Percentiles rank a stretch among this genome's conserved stretches.
Conservation (phyloP, 345 rosid genomes). For the Rhodomyrtus tomentosa region DNA sequence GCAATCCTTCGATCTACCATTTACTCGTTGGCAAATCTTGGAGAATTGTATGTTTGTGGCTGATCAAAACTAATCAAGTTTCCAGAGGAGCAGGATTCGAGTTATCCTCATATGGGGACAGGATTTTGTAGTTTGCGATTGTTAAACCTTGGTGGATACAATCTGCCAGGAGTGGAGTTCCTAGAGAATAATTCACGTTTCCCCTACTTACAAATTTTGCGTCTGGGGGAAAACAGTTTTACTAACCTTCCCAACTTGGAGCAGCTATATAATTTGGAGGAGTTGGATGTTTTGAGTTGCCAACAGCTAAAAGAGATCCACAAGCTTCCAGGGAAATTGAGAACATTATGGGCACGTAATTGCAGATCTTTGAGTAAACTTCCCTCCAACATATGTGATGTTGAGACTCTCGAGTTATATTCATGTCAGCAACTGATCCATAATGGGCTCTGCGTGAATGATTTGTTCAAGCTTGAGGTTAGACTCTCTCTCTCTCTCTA, state of each 20-base stretch:
- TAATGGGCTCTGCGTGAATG: background rate
- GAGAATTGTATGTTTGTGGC: too few relatives aligned
- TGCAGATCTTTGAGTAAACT: background rate
- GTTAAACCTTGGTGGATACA: background rate
- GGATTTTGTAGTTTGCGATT: background rate
- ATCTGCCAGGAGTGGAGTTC: background rate
- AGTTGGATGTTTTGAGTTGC: background rate
- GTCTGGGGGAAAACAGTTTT: background rate
- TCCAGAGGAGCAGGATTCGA: background rate
- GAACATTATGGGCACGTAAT: fast-evolving
- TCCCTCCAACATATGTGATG: background rate
- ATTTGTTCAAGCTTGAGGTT: background rate
- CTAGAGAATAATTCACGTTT: background rate
- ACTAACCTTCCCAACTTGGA: background rate
- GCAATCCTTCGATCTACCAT: too few relatives aligned
- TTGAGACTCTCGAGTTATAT: background rate
- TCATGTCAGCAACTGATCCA: background rate
- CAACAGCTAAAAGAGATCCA: background rate
- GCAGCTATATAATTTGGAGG: background rate
- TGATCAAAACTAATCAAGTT: too few relatives aligned
- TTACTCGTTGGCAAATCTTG: too few relatives aligned
- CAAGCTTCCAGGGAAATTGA: background rate
- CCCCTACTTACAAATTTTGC: background rate
- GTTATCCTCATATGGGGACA: background rate
- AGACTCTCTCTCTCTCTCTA: too few relatives aligned